Base-by-base conservation (phyloP, 805 yeast genomes). In the Metschnikowia kofuensis region DNA sequence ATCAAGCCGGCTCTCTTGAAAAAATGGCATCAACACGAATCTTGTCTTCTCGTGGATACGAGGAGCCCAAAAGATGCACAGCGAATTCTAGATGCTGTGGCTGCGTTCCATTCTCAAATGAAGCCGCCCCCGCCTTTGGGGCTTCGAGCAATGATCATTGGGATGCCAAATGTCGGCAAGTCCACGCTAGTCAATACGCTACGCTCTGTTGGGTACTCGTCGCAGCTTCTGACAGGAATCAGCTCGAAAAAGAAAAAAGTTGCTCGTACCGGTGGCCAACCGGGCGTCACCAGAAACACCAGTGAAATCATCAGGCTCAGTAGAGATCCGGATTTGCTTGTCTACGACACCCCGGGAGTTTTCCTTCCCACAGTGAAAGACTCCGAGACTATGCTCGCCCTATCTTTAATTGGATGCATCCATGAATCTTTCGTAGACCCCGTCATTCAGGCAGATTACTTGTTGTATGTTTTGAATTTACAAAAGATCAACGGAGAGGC, bases 121-220 rank as follows among this genome's bases (percentile, higher is more conserved):
- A 65, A 64, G 15, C 89, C 92, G 0, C 80, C 84, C 1, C 95
- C 96, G 0, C 97, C 97, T 0, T 66, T 90, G 50, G 98, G 98
- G 0, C 70, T 87, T 42, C 68, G 90, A 21, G 66, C 87, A 49
- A 73, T 91, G 73, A 80, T 92, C 40, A 83, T 85, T 7, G 99
- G 99, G 0, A 87, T 94, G 94, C 99, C 99, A 1, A 94, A 94
- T 63, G 96, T 90, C n/a, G 99, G 99, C 0, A 94, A 94, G 66
- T 87, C 96, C 11, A 86, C 97, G 0, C 64, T 94, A 42, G 85
- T 91, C 28, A 94, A 94, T 60, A 74, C 85, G 0, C 68, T 91
- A 44, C 68, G 97, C 50, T 69, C 68, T 7, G 68, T 67, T 13
- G 74, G 77, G 2, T 66, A 62, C 42, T 60, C 65, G 1, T 50